Percentiles rank a stretch among this genome's conserved stretches.
These are phyloP conservation scores for Colletotrichum paranaense DNA, from an alignment of 2,329 filamentous ascomycete genomes.

Conservation along the genomic window DNA sequence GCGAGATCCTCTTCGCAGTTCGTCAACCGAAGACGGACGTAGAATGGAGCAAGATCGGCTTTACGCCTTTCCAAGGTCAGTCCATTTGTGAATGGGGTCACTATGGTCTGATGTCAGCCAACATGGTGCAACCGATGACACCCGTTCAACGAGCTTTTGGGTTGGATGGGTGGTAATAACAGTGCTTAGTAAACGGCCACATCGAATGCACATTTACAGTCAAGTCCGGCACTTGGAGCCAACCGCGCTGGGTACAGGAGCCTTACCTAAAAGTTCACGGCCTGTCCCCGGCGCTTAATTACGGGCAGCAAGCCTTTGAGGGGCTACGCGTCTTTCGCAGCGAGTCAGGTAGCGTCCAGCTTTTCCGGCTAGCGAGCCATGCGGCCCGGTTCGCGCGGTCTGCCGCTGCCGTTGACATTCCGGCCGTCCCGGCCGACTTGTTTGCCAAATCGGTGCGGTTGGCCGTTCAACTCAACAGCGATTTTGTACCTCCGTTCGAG, in stretches of 20 bases:
- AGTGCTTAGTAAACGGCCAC: not conserved
- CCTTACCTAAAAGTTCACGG: not conserved
- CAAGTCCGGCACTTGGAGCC: not conserved
- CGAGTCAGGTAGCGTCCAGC: not conserved
- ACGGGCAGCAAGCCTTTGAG: not conserved
- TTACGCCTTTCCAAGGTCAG: not conserved
- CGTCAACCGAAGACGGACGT: not conserved
- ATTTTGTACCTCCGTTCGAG: conserved; percentile 73
- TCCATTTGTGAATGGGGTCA: not conserved
- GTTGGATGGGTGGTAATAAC: not conserved
- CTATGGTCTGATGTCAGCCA: not conserved
- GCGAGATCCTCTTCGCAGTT: not conserved
- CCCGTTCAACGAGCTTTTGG: not conserved
- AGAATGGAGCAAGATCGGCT: not conserved
- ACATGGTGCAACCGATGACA: not conserved
- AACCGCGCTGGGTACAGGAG: not conserved
- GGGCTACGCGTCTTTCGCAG: not conserved
- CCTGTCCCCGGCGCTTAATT: not conserved
- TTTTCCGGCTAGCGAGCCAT: not conserved
- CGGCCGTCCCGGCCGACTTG: conserved; percentile 66
- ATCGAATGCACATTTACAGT: not conserved
- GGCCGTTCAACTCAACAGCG: conserved; percentile 74
- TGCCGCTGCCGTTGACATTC: conserved; percentile 63
- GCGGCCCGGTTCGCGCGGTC: not conserved
- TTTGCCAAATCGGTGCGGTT: conserved; percentile 70